Conservation (phyloP, 1,284 basidiomycete species). For the Taiwanofungus camphoratus region DNA sequence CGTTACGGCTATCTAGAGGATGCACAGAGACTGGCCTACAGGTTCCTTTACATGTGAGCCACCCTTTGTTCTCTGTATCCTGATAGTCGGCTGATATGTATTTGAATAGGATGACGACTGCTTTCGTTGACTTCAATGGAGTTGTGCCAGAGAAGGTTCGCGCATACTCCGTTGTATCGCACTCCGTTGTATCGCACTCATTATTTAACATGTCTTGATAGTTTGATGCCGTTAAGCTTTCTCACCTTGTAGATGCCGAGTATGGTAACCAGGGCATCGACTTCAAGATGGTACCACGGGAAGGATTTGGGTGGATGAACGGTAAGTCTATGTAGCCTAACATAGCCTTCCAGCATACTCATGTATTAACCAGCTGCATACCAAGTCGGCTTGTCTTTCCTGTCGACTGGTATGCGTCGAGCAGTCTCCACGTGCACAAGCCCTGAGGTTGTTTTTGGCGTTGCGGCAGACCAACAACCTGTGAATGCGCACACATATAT, state of each 20-base stretch:
- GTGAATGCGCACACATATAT: conserved; percentile 30
- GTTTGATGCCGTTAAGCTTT: conserved; percentile 95
- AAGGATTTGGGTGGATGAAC: conserved; percentile 98
- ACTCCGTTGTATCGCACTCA: background rate
- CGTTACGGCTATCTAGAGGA: conserved; percentile 95
- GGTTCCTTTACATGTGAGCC: conserved; percentile 92
- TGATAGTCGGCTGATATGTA: conserved; percentile 1
- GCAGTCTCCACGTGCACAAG: conserved; percentile 91
- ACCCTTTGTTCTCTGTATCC: background rate
- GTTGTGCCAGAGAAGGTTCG: conserved; percentile 91
- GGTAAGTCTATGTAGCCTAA: conserved; percentile 37
- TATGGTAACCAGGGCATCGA: conserved; percentile 98
- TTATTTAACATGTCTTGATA: conserved; percentile 21
- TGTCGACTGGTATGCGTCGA: conserved; percentile 90
- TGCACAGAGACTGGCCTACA: conserved; percentile 88
- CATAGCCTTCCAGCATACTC: background rate
- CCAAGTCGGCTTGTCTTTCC: conserved; percentile 92
- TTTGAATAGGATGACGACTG: conserved; percentile 75
- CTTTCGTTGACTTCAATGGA: conserved; percentile 94
- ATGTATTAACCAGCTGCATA: conserved; percentile 63
- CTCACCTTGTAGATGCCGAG: conserved; percentile 95
- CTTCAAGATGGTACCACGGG: conserved; percentile 93
- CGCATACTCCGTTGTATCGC: conserved; percentile 5
- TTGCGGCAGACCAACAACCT: conserved; percentile 32
- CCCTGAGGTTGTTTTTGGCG: conserved; percentile 84